These are phyloP conservation scores for Acanthamoeba castellanii DNA, from an alignment of 208 protist species.

Conservation along the genomic window DNA sequence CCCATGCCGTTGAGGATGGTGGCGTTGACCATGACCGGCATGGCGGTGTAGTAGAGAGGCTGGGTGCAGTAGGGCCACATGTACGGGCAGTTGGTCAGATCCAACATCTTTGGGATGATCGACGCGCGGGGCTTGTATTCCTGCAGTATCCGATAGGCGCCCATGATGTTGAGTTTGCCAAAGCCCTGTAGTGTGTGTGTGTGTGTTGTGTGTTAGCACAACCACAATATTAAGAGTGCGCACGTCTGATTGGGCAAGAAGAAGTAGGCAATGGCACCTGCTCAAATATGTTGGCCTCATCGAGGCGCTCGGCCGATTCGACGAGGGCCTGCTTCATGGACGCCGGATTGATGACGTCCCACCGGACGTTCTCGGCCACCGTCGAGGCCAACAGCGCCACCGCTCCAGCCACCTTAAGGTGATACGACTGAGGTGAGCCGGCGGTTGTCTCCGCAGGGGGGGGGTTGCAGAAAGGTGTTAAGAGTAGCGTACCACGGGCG, in stretches of 20 bases:
- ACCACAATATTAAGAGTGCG: not conserved
- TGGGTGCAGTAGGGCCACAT: slow-evolving; percentile 96
- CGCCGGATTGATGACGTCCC: slow-evolving; percentile 87
- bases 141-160: slow-evolving; percentile 78
- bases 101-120: slow-evolving; percentile 83
- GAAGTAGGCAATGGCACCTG: slow-evolving; percentile 71
- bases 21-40: slow-evolving; percentile 94
- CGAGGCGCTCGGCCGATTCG: slow-evolving; percentile 78
- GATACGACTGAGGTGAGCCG: not conserved
- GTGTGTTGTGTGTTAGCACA: not conserved
- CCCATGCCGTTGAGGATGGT: slow-evolving; percentile 93
- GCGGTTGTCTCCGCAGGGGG: no score
- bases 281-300: slow-evolving; percentile 89
- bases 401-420: slow-evolving; percentile 90
- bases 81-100: slow-evolving; percentile 90
- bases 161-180: slow-evolving; percentile 89
- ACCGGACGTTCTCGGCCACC: slow-evolving; percentile 31
- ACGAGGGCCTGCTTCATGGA: slow-evolving; percentile 92
- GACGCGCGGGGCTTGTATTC: slow-evolving; percentile 82
- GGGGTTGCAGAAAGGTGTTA: no score
- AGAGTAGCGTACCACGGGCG: slow-evolving; percentile 91
- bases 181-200: slow-evolving; percentile 77
- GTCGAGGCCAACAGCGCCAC: slow-evolving; percentile 90
- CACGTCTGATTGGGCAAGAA: not conserved
- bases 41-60: slow-evolving; percentile 88